phyloP scores from a whole-genome alignment of 1,284 basidiomycete species.

The Microbotryum scabiosae region DNA sequence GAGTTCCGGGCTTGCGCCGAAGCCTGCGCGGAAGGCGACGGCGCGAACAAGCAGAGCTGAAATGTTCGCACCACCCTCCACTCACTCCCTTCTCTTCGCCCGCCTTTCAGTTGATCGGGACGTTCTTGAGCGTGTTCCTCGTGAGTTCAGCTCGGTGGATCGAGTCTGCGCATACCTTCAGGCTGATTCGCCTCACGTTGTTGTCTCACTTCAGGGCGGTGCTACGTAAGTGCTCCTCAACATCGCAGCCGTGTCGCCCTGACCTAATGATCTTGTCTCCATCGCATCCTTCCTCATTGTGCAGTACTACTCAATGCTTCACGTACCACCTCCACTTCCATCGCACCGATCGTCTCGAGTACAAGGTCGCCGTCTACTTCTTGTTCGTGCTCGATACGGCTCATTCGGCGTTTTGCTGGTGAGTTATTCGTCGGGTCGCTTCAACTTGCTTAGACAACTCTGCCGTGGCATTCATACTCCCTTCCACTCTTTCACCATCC shows the following conservation, averaged over 20 bases:
- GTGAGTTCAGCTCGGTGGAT: not conserved
- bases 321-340: constrained; percentile 1
- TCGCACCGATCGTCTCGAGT: not conserved
- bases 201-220: not conserved
- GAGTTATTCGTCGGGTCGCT: not conserved
- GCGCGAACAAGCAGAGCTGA: not conserved
- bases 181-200: too few relatives aligned
- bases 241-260: not conserved
- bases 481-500: too few relatives aligned
- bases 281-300: too few relatives aligned
- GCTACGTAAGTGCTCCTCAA: not conserved
- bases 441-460: not conserved
- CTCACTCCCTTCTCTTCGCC: not conserved
- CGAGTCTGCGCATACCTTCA: too few relatives aligned
- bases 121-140: not conserved
- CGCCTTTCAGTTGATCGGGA: not conserved
- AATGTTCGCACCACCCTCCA: not conserved
- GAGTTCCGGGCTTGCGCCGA: not conserved
- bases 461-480: not conserved
- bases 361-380: not conserved
- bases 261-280: too few relatives aligned
- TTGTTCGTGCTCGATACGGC: not conserved
- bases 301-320: not conserved
- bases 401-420: not conserved
- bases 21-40: not conserved